Conservation (phyloP, 345 rosid genomes). For the Gossypium thurberi region DNA sequence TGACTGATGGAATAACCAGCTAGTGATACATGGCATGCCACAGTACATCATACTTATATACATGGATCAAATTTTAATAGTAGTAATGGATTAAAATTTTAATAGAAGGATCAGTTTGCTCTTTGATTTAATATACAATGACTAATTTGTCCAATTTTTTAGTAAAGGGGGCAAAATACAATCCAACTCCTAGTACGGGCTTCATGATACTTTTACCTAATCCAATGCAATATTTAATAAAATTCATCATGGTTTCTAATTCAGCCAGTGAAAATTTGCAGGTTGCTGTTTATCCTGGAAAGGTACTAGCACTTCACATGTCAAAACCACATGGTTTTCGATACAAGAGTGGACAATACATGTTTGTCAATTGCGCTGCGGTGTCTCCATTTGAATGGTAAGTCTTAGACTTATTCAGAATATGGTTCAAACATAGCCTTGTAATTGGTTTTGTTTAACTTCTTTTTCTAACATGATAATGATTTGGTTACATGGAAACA, state of each 20-base stretch:
- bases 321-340: conserved; percentile 74
- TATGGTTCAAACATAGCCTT: not conserved
- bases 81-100: too few species aligned
- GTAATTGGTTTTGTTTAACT: not conserved
- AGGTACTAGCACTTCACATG: conserved; percentile 66
- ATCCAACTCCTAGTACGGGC: too few species aligned
- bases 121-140: too few species aligned
- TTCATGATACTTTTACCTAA: too few species aligned
- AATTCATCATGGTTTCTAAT: not conserved
- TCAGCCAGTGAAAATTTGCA: conserved; percentile 2
- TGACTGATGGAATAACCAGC: too few species aligned
- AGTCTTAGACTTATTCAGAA: not conserved
- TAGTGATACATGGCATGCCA: too few species aligned
- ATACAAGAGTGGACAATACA: conserved; percentile 81
- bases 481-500: conserved; percentile 18
- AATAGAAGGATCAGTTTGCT: too few species aligned
- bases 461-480: not conserved
- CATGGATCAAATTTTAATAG: too few species aligned
- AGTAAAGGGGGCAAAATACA: too few species aligned
- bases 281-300: conserved; percentile 76
- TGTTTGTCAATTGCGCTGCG: conserved; percentile 75
- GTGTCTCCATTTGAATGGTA: conserved; percentile 87
- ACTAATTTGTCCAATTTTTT: too few species aligned
- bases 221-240: not conserved
- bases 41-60: too few species aligned